Conservation (phyloP, 2,329 filamentous ascomycete species). For the Talaromyces amestolkiae region DNA sequence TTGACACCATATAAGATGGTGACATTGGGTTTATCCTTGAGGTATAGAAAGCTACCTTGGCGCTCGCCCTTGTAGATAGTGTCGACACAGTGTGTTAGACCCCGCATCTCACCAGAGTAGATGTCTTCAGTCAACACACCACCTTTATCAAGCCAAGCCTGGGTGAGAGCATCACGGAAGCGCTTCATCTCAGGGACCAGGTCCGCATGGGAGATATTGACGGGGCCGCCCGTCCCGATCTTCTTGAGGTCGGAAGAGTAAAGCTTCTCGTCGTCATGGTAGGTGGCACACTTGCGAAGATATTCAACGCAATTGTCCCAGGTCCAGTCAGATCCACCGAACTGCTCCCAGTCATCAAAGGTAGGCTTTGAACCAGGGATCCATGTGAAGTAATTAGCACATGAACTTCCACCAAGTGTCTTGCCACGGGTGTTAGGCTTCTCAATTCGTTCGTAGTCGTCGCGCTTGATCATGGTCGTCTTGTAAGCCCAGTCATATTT, state of each 20-base stretch:
- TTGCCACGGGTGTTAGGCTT: slow-evolving; percentile 63
- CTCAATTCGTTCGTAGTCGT: slow-evolving; percentile 59
- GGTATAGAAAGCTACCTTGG: slow-evolving; percentile 50
- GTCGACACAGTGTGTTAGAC: slow-evolving; percentile 53
- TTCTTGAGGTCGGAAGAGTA: slow-evolving; percentile 48
- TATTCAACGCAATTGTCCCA: slow-evolving; percentile 53
- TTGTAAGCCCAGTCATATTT: slow-evolving; percentile 62
- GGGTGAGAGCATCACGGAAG: slow-evolving; percentile 43
- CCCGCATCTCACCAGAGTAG: slow-evolving; percentile 52
- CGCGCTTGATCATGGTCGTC: slow-evolving; percentile 57
- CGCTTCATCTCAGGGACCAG: slow-evolving; percentile 52
- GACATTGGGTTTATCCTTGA: slow-evolving; percentile 55
- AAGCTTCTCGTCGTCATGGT: slow-evolving; percentile 53
- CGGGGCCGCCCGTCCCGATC: slow-evolving; percentile 52
- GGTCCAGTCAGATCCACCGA: slow-evolving; percentile 51
- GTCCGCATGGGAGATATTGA: slow-evolving; percentile 45
- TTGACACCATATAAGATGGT: slow-evolving; percentile 49
- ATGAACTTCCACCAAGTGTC: slow-evolving; percentile 57
- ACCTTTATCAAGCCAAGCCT: slow-evolving; percentile 56
- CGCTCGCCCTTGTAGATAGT: slow-evolving; percentile 57
- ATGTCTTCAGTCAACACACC: slow-evolving; percentile 53
- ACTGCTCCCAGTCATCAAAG: slow-evolving; percentile 51
- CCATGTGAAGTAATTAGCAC: slow-evolving; percentile 64
- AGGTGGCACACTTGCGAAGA: slow-evolving; percentile 44
- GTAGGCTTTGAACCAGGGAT: slow-evolving; percentile 56